Conservation (phyloP, 2,329 filamentous ascomycete genomes). For the Aureobasidium namibiae region DNA sequence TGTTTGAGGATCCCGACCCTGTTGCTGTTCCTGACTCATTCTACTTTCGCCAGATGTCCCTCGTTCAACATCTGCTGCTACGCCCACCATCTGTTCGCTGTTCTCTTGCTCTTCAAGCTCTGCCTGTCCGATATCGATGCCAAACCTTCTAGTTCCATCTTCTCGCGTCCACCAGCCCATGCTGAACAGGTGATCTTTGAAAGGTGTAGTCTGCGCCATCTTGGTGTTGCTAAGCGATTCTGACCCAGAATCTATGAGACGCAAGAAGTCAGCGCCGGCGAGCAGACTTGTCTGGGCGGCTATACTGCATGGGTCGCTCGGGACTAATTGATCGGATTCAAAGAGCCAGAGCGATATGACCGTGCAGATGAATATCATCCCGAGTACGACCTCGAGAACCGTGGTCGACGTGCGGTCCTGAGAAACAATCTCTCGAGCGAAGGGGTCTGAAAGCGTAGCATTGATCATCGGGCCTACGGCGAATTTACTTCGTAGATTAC, state of each 20-base stretch:
- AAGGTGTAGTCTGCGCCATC: neutral
- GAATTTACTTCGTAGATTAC: neutral
- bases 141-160: neutral
- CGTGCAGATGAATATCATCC: neutral
- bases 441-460: neutral
- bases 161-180: neutral
- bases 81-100: slow-evolving; percentile 20
- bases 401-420: neutral
- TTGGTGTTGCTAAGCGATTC: neutral
- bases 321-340: neutral
- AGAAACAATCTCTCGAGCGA: neutral
- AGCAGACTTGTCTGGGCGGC: neutral
- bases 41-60: neutral
- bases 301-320: neutral
- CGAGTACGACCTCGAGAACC: neutral
- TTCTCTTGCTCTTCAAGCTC: slow-evolving; percentile 36
- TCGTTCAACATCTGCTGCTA: slow-evolving; percentile 18
- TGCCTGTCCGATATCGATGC: slow-evolving; percentile 12
- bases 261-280: neutral
- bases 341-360: neutral
- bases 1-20: slow-evolving; percentile 33
- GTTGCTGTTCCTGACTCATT: slow-evolving; percentile 35
- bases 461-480: neutral
- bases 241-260: neutral
- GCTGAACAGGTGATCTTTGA: neutral